Conservation (phyloP, 1,284 basidiomycete genomes). For the Cystodermella granulosa region DNA sequence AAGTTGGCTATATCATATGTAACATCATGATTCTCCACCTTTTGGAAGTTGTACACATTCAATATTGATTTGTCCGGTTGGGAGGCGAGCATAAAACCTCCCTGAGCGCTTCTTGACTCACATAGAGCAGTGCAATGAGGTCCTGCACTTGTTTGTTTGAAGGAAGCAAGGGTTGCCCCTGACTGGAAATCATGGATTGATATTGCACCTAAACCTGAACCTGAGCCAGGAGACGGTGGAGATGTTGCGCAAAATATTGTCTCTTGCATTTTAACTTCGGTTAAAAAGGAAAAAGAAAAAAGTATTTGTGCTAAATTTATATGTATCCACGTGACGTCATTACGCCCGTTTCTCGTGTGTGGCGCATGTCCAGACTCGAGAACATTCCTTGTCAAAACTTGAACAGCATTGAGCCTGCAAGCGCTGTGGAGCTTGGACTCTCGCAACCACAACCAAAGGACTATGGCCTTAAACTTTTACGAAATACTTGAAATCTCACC, state of each 20-base stretch:
- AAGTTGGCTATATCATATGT: constrained; percentile 4
- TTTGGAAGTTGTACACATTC: constrained; percentile 81
- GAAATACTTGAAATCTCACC: constrained; percentile 41
- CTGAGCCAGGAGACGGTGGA: constrained; percentile 46
- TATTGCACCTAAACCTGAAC: constrained; percentile 56
- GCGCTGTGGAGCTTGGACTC: too few relatives aligned
- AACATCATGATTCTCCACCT: constrained; percentile 41
- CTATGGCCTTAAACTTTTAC: constrained; percentile 60
- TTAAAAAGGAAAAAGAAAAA: not conserved
- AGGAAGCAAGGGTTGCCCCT: constrained; percentile 61
- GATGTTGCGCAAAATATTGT: constrained; percentile 59
- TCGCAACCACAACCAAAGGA: constrained; percentile 1
- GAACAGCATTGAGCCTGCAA: not conserved
- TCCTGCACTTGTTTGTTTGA: constrained; percentile 67
- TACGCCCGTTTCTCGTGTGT: not conserved
- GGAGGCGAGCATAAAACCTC: constrained; percentile 70
- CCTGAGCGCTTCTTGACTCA: constrained; percentile 61
- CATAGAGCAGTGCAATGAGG: constrained; percentile 57
- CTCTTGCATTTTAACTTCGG: constrained; percentile 61
- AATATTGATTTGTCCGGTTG: constrained; percentile 77
- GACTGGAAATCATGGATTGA: constrained; percentile 70
- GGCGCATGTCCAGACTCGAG: constrained; percentile 1
- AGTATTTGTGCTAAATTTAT: not conserved
- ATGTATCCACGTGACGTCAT: constrained; percentile 1
- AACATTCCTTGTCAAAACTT: constrained; percentile 2